These are phyloP conservation scores for Microcos paniculata DNA, from an alignment of 345 rosid species.

Conservation along the genomic window DNA sequence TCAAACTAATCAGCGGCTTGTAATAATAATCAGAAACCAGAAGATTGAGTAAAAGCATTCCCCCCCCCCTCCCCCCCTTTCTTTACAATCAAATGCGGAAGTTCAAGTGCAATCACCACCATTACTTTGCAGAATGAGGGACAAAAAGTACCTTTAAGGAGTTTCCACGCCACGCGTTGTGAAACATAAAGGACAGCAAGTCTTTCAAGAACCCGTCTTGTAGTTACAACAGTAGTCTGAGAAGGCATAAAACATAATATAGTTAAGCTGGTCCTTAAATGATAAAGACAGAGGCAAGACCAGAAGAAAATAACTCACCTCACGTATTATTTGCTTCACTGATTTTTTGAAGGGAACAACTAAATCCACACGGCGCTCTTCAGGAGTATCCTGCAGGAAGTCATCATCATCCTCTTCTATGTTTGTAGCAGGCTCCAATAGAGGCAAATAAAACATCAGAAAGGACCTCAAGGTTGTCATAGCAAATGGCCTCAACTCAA, in stretches of 20 bases:
- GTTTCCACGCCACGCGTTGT: slow-evolving; percentile 95
- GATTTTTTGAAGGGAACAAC: slow-evolving; percentile 87
- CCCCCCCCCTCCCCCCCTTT: background rate
- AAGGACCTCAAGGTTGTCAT: slow-evolving; percentile 88
- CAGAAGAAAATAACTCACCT: slow-evolving; percentile 62
- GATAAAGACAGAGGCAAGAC: too few species aligned
- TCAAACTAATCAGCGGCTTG: slow-evolving; percentile 13
- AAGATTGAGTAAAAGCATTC: background rate
- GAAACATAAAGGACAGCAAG: slow-evolving; percentile 78
- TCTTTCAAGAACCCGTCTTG: slow-evolving; percentile 86
- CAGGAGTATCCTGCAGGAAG: slow-evolving; percentile 52
- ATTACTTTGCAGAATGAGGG: background rate
- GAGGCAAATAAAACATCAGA: slow-evolving; percentile 80
- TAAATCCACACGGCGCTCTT: slow-evolving; percentile 52
- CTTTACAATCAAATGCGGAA: background rate
- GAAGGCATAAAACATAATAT: slow-evolving; percentile 22
- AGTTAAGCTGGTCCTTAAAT: slow-evolving; percentile 4
- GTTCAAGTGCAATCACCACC: background rate
- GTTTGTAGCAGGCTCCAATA: slow-evolving; percentile 66
- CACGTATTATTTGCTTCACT: slow-evolving; percentile 80
- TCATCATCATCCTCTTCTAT: slow-evolving; percentile 69
- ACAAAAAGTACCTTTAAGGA: slow-evolving; percentile 73
- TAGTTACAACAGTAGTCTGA: slow-evolving; percentile 86
- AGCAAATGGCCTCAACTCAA: slow-evolving; percentile 70
- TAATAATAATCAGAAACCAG: background rate